phyloP scores from a whole-genome alignment of 2,329 filamentous ascomycete genomes.

The Camillea tinctor region DNA sequence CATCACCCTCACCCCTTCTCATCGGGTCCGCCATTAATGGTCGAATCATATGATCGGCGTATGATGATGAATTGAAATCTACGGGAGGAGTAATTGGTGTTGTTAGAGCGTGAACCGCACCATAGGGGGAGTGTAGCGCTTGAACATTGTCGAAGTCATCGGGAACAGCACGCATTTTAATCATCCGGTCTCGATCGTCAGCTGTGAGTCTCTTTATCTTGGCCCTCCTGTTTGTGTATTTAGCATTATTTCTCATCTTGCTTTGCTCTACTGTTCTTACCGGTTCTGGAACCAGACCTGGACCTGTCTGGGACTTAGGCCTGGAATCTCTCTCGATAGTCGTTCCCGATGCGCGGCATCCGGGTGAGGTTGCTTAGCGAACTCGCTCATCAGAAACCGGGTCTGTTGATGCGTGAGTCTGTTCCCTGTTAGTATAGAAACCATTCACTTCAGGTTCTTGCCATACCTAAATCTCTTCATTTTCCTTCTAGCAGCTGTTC shows the following conservation, averaged over 20 bases:
- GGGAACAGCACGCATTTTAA: constrained; percentile 69
- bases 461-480: constrained; percentile 78
- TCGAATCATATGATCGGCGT: constrained; percentile 61
- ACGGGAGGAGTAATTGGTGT: constrained; percentile 48
- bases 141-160: constrained; percentile 71
- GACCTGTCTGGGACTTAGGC: constrained; percentile 86
- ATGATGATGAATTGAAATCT: constrained; percentile 48
- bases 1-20: constrained; percentile 60
- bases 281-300: constrained; percentile 99
- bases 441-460: background rate
- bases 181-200: constrained; percentile 69
- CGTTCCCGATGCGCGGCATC: constrained; percentile 88
- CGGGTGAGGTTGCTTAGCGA: constrained; percentile 89
- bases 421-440: constrained; percentile 34
- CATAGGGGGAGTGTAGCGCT: constrained; percentile 66
- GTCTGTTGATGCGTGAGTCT: constrained; percentile 96
- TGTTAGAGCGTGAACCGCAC: constrained; percentile 55
- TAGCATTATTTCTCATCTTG: constrained; percentile 21
- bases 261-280: constrained; percentile 48
- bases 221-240: constrained; percentile 50
- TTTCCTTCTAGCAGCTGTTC: constrained; percentile 54
- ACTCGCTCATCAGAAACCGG: constrained; percentile 96
- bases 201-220: constrained; percentile 70
- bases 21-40: constrained; percentile 68
- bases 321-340: constrained; percentile 85